phyloP scores from a whole-genome alignment of 345 rosid species.

The Physaria fendleri region DNA sequence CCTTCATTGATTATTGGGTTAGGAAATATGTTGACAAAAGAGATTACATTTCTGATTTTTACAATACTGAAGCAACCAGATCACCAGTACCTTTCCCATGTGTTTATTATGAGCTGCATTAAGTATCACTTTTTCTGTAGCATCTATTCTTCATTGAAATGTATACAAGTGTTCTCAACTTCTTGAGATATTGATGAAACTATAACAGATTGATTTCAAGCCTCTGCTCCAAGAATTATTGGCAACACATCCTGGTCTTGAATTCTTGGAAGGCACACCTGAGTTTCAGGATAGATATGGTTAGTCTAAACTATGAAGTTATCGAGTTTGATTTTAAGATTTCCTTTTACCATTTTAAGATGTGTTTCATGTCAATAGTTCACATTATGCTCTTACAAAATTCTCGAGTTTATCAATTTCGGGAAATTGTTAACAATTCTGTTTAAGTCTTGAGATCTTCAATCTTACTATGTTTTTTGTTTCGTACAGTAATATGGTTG shows the following conservation, averaged over 20 bases:
- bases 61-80: conserved; percentile 72
- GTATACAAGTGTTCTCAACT: not conserved
- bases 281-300: conserved; percentile 99
- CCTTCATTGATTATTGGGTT: conserved; percentile 77
- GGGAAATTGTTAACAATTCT: too few species aligned
- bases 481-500: too few species aligned
- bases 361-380: too few species aligned
- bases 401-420: too few species aligned
- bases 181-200: not conserved
- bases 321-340: too few species aligned
- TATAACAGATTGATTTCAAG: conserved; percentile 79
- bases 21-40: conserved; percentile 72
- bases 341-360: too few species aligned
- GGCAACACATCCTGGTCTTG: conserved; percentile 96
- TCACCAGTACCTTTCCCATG: too few species aligned
- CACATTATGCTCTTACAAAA: too few species aligned
- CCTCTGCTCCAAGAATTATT: conserved; percentile 77
- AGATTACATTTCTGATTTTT: conserved; percentile 59
- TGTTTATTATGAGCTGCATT: not conserved
- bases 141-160: not conserved
- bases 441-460: too few species aligned
- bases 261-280: conserved; percentile 92
- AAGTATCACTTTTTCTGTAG: not conserved
- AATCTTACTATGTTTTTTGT: too few species aligned
- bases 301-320: conserved; percentile 42